Evolutionary conservation across 1,284 basidiomycete genomes (phyloP).

Genomic region (Somion occarium): DNA sequence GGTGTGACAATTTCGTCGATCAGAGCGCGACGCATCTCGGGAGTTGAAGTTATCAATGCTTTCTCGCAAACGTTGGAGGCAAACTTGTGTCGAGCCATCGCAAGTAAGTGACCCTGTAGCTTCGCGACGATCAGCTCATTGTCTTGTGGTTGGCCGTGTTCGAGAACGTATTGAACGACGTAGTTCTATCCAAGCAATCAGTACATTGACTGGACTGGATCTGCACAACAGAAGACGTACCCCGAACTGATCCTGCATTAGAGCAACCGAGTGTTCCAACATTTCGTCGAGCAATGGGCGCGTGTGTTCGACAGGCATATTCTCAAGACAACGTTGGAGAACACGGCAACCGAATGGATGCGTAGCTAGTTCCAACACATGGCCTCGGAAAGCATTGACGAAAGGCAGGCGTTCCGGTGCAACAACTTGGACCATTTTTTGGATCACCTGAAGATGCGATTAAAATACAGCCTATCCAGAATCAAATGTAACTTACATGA

Average conservation of each 20-base stretch:
- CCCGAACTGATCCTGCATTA: conserved; percentile 89
- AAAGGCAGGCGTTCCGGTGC: conserved; percentile 75
- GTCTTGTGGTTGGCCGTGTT: conserved; percentile 73
- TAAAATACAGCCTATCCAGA: not conserved
- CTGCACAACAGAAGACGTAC: conserved; percentile 39
- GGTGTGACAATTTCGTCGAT: conserved; percentile 79
- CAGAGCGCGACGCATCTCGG: conserved; percentile 60
- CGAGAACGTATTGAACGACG: conserved; percentile 92
- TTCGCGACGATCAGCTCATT: conserved; percentile 63
- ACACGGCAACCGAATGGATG: conserved; percentile 97
- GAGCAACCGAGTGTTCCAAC: conserved; percentile 61
- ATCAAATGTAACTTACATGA: conserved; percentile 62
- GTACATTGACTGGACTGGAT: not conserved
- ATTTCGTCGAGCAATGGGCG: conserved; percentile 83
- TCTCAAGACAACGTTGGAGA: conserved; percentile 89
- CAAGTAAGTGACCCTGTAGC: conserved; percentile 76
- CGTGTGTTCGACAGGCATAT: conserved; percentile 67
- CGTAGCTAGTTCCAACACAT: conserved; percentile 81
- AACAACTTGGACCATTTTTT: conserved; percentile 84
- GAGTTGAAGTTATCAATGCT: conserved; percentile 67
- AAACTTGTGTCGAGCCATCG: conserved; percentile 89
- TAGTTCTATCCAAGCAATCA: conserved; percentile 64
- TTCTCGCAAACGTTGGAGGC: conserved; percentile 98
- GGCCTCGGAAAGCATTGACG: conserved; percentile 74
- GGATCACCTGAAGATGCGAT: conserved; percentile 56